phyloP scores from a whole-genome alignment of 768 basidiomycete species.

The Pleurotus cornucopiae region DNA sequence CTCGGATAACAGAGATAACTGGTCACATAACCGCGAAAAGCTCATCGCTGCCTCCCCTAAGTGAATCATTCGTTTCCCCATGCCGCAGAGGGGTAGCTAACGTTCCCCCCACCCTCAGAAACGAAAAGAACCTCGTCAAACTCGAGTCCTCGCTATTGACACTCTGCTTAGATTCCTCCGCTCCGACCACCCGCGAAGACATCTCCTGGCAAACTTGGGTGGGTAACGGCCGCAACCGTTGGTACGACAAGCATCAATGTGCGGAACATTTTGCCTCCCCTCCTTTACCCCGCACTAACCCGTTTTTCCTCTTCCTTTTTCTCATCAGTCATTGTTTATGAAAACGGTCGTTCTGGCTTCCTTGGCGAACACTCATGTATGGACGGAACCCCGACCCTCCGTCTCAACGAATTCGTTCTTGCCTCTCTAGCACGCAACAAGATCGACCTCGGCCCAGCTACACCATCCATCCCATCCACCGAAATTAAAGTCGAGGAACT shows the following conservation, averaged over 20 bases:
- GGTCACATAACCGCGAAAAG: slow-evolving; percentile 71
- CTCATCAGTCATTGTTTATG: slow-evolving; percentile 81
- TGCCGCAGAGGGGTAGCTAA: too few relatives aligned
- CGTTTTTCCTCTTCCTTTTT: not conserved
- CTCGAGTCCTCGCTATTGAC: too few relatives aligned
- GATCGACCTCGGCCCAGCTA: slow-evolving; percentile 65
- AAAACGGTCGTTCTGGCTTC: slow-evolving; percentile 94
- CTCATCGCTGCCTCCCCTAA: slow-evolving; percentile 56
- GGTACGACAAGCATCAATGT: slow-evolving; percentile 97
- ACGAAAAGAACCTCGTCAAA: too few relatives aligned
- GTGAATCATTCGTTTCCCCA: slow-evolving; percentile 13
- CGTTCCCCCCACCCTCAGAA: too few relatives aligned
- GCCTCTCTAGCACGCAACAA: slow-evolving; percentile 70
- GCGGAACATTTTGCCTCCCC: slow-evolving; percentile 23
- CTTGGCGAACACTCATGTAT: slow-evolving; percentile 83
- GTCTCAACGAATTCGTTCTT: slow-evolving; percentile 92
- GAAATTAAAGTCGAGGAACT: slow-evolving; percentile 36
- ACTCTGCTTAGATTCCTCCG: slow-evolving; percentile 70
- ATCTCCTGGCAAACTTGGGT: slow-evolving; percentile 83
- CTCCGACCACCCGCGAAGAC: slow-evolving; percentile 78
- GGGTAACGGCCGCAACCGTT: slow-evolving; percentile 87
- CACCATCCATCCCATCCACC: slow-evolving; percentile 14
- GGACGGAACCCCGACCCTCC: slow-evolving; percentile 94
- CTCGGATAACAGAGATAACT: slow-evolving; percentile 82
- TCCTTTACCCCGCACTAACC: not conserved